phyloP scores from a whole-genome alignment of 352 stramenopile genomes.

The Plasmopara halstedii region DNA sequence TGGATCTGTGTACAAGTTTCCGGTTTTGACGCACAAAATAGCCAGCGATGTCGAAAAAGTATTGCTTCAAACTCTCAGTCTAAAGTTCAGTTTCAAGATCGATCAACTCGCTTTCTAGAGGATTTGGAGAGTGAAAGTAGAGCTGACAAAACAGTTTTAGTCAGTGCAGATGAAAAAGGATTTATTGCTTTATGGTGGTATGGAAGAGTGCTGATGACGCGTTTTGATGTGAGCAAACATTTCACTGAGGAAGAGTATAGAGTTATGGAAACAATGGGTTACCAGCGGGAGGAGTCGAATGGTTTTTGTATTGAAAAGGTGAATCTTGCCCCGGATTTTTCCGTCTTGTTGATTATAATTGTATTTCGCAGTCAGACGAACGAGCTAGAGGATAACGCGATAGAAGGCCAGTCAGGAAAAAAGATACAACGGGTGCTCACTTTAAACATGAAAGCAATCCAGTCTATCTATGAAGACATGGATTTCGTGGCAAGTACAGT shows the following conservation, averaged over 20 bases:
- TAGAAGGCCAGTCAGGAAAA: neutral
- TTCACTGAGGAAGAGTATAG: slow-evolving; percentile 16
- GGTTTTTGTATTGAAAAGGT: slow-evolving; percentile 29
- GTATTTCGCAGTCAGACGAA: slow-evolving; percentile 5
- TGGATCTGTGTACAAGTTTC: slow-evolving; percentile 18
- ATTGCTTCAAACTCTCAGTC: slow-evolving; percentile 2
- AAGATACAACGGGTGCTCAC: slow-evolving; percentile 29
- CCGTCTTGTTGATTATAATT: slow-evolving; percentile 29
- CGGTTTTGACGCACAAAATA: neutral
- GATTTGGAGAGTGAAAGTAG: neutral
- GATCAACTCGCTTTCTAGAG: slow-evolving; percentile 26
- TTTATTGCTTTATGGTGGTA: slow-evolving; percentile 55
- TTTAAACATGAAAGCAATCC: slow-evolving; percentile 28
- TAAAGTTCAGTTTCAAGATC: slow-evolving; percentile 25
- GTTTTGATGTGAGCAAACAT: slow-evolving; percentile 29
- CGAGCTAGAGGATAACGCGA: neutral
- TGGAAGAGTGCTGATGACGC: slow-evolving; percentile 39
- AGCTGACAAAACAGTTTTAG: slow-evolving; percentile 28
- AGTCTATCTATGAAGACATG: slow-evolving; percentile 25
- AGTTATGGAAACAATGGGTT: slow-evolving; percentile 9
- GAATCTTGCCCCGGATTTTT: slow-evolving; percentile 29
- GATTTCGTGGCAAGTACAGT: slow-evolving; percentile 22
- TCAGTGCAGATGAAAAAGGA: slow-evolving; percentile 35
- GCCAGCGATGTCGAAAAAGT: slow-evolving; percentile 3
- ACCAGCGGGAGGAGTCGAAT: neutral